Conservation (phyloP, 441 rosid species). For the Arabidopsis lyrata region DNA sequence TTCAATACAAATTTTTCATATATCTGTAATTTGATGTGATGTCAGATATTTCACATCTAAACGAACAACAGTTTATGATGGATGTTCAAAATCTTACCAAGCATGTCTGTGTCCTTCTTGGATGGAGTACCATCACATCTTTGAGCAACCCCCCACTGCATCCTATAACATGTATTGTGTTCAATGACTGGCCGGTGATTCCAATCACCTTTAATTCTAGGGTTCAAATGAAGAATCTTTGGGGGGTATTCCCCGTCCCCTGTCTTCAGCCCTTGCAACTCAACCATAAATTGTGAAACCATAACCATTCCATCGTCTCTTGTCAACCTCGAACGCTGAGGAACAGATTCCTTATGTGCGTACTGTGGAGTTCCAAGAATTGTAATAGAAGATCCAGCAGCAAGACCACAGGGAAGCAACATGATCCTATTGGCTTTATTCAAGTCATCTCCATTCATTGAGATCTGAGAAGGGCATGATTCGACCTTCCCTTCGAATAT, state of each 20-base stretch:
- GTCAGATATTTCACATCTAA: not conserved
- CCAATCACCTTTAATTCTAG: constrained; percentile 96
- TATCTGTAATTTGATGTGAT: not conserved
- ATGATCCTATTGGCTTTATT: constrained; percentile 61
- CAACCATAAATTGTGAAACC: constrained; percentile 96
- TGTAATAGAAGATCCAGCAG: constrained; percentile 91
- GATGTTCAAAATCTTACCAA: constrained; percentile 58
- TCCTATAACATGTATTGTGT: constrained; percentile 97
- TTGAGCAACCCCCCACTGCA: constrained; percentile 98
- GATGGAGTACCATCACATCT: constrained; percentile 93
- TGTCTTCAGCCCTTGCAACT: constrained; percentile 87
- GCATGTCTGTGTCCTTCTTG: constrained; percentile 75
- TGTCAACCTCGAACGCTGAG: constrained; percentile 65
- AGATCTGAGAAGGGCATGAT: constrained; percentile 86
- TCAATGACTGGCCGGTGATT: constrained; percentile 84
- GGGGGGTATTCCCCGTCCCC: constrained; percentile 98
- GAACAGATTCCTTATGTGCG: constrained; percentile 81
- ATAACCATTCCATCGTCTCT: constrained; percentile 61
- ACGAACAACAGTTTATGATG: not conserved
- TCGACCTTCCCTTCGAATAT: constrained; percentile 56
- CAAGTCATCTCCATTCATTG: constrained; percentile 72
- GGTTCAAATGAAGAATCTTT: constrained; percentile 91
- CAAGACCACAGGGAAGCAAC: constrained; percentile 97
- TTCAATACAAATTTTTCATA: not conserved
- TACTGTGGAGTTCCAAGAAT: constrained; percentile 84